Evolutionary conservation across 1,284 basidiomycete genomes (phyloP).

Genomic region (Microbotryum lychnidis-dioicae): DNA sequence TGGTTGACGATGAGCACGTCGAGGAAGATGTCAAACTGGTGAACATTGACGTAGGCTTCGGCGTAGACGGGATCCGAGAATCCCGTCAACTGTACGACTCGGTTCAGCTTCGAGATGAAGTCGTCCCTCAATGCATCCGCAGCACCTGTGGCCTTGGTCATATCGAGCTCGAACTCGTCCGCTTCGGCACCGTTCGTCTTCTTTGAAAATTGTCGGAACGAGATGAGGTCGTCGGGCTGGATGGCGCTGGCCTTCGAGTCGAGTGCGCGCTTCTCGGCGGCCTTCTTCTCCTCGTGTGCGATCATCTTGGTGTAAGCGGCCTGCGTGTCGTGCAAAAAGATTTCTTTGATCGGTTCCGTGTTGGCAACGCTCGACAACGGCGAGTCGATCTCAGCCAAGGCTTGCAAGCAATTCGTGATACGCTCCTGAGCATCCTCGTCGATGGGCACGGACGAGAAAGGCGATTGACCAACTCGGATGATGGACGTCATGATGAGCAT

Average conservation of each 20-base stretch:
- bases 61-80: slow-evolving; percentile 99
- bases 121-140: slow-evolving; percentile 72
- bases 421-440: slow-evolving; percentile 97
- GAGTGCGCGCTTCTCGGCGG: slow-evolving; percentile 76
- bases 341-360: slow-evolving; percentile 56
- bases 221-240: slow-evolving; percentile 87
- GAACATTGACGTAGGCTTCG: slow-evolving; percentile 95
- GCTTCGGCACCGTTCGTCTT: slow-evolving; percentile 64
- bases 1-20: slow-evolving; percentile 98
- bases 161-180: slow-evolving; percentile 78
- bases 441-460: slow-evolving; percentile 84
- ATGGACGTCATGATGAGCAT: slow-evolving; percentile 98
- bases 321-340: slow-evolving; percentile 90
- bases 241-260: slow-evolving; percentile 63
- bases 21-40: slow-evolving; percentile 93
- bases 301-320: slow-evolving; percentile 92
- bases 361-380: neutral
- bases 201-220: slow-evolving; percentile 91
- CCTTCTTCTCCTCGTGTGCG: slow-evolving; percentile 80
- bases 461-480: slow-evolving; percentile 93
- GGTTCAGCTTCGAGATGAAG: slow-evolving; percentile 90
- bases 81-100: slow-evolving; percentile 92
- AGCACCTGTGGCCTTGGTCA: slow-evolving; percentile 81
- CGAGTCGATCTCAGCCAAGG: slow-evolving; percentile 51
- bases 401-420: slow-evolving; percentile 93